phyloP scores from a whole-genome alignment of 1,284 basidiomycete genomes.

The Austroboletus olivaceoglutinosus region DNA sequence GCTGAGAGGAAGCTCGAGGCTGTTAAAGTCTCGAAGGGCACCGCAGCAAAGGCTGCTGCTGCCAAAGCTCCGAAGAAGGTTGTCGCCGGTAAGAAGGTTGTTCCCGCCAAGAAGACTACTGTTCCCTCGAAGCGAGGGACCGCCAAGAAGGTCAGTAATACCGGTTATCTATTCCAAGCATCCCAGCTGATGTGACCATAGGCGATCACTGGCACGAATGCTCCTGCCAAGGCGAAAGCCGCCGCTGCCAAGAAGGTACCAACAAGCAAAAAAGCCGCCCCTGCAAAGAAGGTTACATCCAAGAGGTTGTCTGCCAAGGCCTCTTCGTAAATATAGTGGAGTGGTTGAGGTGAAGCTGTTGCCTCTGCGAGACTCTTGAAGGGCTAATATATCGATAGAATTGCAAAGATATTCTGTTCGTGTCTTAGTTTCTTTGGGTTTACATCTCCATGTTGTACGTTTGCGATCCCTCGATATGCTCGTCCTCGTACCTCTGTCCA shows the following conservation, averaged over 20 bases:
- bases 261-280: constrained; percentile 37
- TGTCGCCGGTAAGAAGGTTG: constrained; percentile 42
- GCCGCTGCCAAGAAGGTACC: constrained; percentile 36
- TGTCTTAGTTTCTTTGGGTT: constrained; percentile 7
- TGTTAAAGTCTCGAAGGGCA: constrained; percentile 22
- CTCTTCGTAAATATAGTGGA: constrained; percentile 13
- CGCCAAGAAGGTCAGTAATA: constrained; percentile 51
- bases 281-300: constrained; percentile 29
- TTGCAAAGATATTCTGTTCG: not conserved
- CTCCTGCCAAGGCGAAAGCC: constrained; percentile 36
- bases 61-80: constrained; percentile 31
- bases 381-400: constrained; percentile 4
- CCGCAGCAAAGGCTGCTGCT: constrained; percentile 21
- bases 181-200: constrained; percentile 19
- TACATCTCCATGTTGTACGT: constrained; percentile 27
- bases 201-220: constrained; percentile 48
- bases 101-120: constrained; percentile 49
- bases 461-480: constrained; percentile 35
- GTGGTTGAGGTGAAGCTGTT: constrained; percentile 3
- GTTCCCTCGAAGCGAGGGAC: constrained; percentile 46
- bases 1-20: constrained; percentile 23
- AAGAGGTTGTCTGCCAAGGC: constrained; percentile 23
- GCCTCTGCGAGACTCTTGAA: not conserved
- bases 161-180: not conserved
- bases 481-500: constrained; percentile 10